Percentiles rank a stretch among this genome's conserved stretches.
Evolutionary conservation across 805 yeast species (phyloP).

Genomic region (Monosporozyma unispora): DNA sequence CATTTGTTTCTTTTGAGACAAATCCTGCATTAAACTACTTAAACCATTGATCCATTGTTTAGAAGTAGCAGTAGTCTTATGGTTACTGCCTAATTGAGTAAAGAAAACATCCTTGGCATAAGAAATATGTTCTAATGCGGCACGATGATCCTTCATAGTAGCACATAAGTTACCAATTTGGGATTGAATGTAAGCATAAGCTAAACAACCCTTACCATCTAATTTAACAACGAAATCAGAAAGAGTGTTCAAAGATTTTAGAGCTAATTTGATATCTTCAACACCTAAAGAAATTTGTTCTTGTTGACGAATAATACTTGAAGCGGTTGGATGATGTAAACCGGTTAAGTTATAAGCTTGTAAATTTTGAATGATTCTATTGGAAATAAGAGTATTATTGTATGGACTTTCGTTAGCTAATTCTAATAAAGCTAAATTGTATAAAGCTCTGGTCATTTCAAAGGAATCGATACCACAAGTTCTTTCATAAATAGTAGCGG

Average conservation of each 20-base stretch:
- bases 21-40: slow-evolving; percentile 29
- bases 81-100: slow-evolving; percentile 55
- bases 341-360: slow-evolving; percentile 36
- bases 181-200: slow-evolving; percentile 57
- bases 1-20: slow-evolving; percentile 21
- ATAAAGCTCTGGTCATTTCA: slow-evolving; percentile 61
- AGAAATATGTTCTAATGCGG: slow-evolving; percentile 47
- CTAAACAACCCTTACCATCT: slow-evolving; percentile 51
- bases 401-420: slow-evolving; percentile 46
- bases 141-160: slow-evolving; percentile 41
- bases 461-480: slow-evolving; percentile 70
- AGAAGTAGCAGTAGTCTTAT: slow-evolving; percentile 58
- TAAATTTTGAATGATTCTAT: slow-evolving; percentile 44
- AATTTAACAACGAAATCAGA: slow-evolving; percentile 40
- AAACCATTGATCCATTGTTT: slow-evolving; percentile 55
- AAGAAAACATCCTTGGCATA: slow-evolving; percentile 51
- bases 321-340: slow-evolving; percentile 61
- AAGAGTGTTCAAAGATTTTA: slow-evolving; percentile 45
- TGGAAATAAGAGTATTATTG: slow-evolving; percentile 54
- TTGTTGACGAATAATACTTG: slow-evolving; percentile 42
- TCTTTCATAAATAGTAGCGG: slow-evolving; percentile 71
- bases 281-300: slow-evolving; percentile 53
- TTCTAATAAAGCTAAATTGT: slow-evolving; percentile 70
- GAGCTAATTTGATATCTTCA: slow-evolving; percentile 46
- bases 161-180: slow-evolving; percentile 60